Evolutionary conservation across 306 rosid genomes (phyloP).

Genomic region (Fagus crenata): DNA sequence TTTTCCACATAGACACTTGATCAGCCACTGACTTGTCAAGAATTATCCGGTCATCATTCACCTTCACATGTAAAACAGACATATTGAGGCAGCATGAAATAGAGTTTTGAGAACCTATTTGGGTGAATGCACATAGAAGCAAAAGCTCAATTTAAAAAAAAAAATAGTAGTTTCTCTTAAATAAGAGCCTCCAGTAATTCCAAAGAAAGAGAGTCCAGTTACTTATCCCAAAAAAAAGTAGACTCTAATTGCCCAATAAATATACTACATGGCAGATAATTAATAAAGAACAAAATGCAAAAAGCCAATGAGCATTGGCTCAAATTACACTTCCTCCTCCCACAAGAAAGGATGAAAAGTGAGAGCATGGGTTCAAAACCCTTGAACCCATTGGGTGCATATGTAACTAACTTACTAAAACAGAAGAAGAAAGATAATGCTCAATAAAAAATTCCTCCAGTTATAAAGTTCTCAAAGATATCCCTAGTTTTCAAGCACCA

Average conservation of each 20-base stretch:
- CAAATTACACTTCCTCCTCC: too few relatives aligned
- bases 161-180: background rate
- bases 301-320: background rate
- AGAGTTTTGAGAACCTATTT: background rate
- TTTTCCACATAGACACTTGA: constrained; percentile 88
- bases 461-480: too few relatives aligned
- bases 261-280: background rate
- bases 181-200: background rate
- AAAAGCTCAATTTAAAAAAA: constrained; percentile 1
- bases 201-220: background rate
- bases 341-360: too few relatives aligned
- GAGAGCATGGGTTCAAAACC: too few relatives aligned
- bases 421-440: background rate
- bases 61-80: constrained; percentile 44
- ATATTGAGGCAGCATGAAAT: background rate
- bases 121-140: background rate
- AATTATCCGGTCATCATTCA: constrained; percentile 74
- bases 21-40: constrained; percentile 89
- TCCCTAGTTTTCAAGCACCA: too few relatives aligned
- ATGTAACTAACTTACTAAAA: background rate
- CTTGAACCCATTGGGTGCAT: too few relatives aligned
- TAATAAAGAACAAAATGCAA: background rate
- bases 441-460: background rate
- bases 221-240: background rate
- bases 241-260: background rate